Base-by-base conservation (phyloP, 768 basidiomycete species). In the Macrolepiota dolichaula region DNA sequence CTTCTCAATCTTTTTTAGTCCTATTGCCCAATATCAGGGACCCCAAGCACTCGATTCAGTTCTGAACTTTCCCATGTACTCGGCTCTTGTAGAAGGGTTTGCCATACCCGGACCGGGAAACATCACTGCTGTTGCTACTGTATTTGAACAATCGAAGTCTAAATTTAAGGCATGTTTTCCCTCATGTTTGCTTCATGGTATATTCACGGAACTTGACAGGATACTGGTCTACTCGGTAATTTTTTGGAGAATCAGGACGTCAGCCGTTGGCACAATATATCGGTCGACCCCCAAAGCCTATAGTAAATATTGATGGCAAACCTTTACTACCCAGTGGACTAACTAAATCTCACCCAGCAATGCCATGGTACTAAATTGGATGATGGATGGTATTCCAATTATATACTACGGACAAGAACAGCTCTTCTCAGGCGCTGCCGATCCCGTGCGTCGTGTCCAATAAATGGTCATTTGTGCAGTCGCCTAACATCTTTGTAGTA, bases 381-480 rank as follows among this genome's bases (percentile, higher is more conserved):
- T 92, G 83, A 82, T 83, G 52, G 91, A 92, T 61, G 90, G 91
- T n/a, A 90, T 91, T 65, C 91, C 91, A 0, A 85, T 92, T 62
- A 82, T 91, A 11, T 93, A 92, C 70, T 90, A 91, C 62, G 91
- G 91, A 1, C 89, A 90, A 72, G 91, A 92, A 66, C 91, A 92
- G 69, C 74, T 79, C 42, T 87, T 89, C 70, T 75, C 73, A 58
- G 91, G 91, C 36, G 74, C 73, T 67, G 73, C 70, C 7, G 90
- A 92, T 67, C 91, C 91, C 37, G 87, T 89, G 70, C 65, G 81
- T 67, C 32, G 29, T 27, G 17, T 47, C 19, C 15, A 46, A 19
- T 37, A 40, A 56, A 27, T 24, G 27, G 54, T 38, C 51, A 54
- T 55, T 52, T 15, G 35, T 51, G 12, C 36, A 37, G 29, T 37